phyloP scores from a whole-genome alignment of 2,329 filamentous ascomycete species.

The Xylariaceae sp. region DNA sequence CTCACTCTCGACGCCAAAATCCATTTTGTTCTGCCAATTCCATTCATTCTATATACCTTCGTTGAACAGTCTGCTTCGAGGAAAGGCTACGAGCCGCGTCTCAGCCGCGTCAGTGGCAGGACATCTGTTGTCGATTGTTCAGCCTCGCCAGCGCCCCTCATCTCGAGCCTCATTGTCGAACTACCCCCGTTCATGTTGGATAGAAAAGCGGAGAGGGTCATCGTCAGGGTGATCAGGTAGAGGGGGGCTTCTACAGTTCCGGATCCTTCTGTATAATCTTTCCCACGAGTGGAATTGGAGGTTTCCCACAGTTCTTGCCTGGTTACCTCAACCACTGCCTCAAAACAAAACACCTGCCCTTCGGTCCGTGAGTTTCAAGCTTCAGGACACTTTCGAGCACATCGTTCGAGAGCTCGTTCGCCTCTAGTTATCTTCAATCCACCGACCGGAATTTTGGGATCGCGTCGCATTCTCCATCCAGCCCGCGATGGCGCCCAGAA shows the following conservation, averaged over 20 bases:
- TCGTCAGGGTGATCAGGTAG: neutral
- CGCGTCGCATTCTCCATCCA: neutral
- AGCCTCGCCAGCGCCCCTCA: too few relatives aligned
- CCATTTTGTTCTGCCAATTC: neutral
- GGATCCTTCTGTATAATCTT: slow-evolving; percentile 1
- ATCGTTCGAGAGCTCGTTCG: too few relatives aligned
- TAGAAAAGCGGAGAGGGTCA: neutral
- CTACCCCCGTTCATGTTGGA: slow-evolving; percentile 1
- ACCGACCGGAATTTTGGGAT: too few relatives aligned
- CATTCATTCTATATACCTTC: neutral
- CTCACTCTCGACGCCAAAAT: neutral
- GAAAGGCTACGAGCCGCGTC: neutral
- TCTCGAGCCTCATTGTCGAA: neutral
- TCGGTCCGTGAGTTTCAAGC: neutral
- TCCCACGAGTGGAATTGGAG: neutral
- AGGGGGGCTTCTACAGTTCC: neutral
- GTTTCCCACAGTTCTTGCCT: neutral
- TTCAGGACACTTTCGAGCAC: too few relatives aligned
- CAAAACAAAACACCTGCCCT: neutral
- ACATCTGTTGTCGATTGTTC: too few relatives aligned
- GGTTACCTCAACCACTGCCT: neutral
- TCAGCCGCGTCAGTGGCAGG: too few relatives aligned
- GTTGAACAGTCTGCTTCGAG: neutral
- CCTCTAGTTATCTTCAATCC: too few relatives aligned
- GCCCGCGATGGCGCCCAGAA: slow-evolving; percentile 13